Conservation (phyloP, 2,329 filamentous ascomycete species). For the Gaeumannomyces sp. region DNA sequence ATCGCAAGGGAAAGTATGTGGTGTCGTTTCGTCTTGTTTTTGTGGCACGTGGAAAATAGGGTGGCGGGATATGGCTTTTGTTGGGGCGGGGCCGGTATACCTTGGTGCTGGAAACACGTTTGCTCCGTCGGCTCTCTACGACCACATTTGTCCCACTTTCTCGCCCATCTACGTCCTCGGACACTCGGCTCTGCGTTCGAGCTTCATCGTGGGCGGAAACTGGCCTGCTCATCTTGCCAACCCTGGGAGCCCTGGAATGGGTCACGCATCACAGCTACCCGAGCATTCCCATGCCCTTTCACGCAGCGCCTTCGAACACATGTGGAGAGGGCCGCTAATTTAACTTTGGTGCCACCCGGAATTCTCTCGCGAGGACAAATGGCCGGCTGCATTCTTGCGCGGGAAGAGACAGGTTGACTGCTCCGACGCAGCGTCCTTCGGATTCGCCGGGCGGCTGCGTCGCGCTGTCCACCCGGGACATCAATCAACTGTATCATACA, state of each 20-base stretch:
- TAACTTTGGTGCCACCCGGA: neutral
- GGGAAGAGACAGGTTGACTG: no score
- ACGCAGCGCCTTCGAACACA: no score
- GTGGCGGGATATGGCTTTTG: neutral
- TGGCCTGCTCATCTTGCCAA: neutral
- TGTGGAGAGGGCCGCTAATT: neutral
- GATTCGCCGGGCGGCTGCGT: no score
- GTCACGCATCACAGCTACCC: neutral
- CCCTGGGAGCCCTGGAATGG: neutral
- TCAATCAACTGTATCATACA: no score
- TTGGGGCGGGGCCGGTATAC: neutral
- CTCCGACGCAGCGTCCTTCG: no score
- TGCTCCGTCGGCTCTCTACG: neutral
- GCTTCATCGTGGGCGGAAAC: neutral
- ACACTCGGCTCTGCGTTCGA: neutral
- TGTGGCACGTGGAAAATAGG: neutral
- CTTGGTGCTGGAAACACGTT: neutral
- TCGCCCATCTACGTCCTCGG: neutral
- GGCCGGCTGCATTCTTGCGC: neutral
- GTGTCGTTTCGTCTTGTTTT: constrained; percentile 1
- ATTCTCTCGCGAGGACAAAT: no score
- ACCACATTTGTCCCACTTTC: neutral
- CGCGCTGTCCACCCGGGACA: no score
- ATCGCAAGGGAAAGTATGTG: neutral
- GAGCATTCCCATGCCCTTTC: neutral